Base-by-base conservation (phyloP, 345 rosid genomes). In the Lepidium africanum region DNA sequence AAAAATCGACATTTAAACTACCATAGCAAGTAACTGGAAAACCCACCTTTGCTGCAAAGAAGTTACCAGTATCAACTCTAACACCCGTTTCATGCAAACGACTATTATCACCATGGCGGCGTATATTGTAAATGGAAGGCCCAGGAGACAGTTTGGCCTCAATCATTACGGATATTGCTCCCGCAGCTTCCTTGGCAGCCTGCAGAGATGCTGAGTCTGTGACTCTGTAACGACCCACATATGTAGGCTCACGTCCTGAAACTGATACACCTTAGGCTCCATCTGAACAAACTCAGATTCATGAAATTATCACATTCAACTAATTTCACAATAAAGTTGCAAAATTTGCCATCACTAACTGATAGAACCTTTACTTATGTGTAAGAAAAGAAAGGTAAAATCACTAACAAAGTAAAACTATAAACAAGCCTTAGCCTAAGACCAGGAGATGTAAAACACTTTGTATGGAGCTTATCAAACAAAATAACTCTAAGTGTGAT, bases 61-160 rank as follows among this genome's bases (percentile, higher is more conserved):
- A 93, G 81, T 93, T 93, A 30, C 97, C 98, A 77, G 94, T 90
- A 53, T 91, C 97, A 10, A 93, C 98, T 38, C 94, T 90, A 60
- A 93, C 98, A 62, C 96, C 94, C 6, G 85, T 94, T 65, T 90
- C 96, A 61, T 90, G 97, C 82, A 81, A 81, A 9, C 97, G 96
- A 67, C 94, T 88, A 65, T 75, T 90, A 46, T 88, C 97, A 59
- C 97, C 98, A 71, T 93, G 98, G 38, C 98, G 83, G 41, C 91
- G 94, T 25, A 93, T 73, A 72, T 84, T 87, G 21, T 81, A 85
- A 70, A 84, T 88, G 45, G 96, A 84, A 76, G 98, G 98, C 39
- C 98, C 97, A 15, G 98, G 98, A 48, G 96, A 92, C 38, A 92
- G 90, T 37, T 92, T 92, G 30, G 96, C 96, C 76, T 92, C 98